A percentile compares a stretch with the other conserved stretches of the same genome.
Evolutionary conservation across 148 eudicot species (phyloP).

Genomic region (Spergularia marina): DNA sequence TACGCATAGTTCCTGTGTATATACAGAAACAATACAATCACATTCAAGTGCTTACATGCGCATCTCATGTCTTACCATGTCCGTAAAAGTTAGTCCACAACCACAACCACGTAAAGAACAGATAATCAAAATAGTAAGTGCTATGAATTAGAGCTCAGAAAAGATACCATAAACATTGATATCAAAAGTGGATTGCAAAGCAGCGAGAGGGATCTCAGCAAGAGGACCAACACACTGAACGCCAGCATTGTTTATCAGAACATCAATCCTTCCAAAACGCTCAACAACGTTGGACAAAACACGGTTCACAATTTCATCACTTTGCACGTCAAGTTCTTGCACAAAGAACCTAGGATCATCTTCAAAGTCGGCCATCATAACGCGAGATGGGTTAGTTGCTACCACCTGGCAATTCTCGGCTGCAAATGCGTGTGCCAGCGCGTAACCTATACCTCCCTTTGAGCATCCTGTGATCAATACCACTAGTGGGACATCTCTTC

Average conservation of each 20-base stretch:
- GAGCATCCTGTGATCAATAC: slow-evolving; percentile 80
- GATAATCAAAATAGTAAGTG: background rate
- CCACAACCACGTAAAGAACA: too few relatives aligned
- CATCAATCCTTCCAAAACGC: slow-evolving; percentile 65
- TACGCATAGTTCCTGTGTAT: slow-evolving; percentile 58
- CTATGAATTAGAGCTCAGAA: too few relatives aligned
- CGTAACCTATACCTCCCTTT: slow-evolving; percentile 78
- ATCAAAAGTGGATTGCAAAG: slow-evolving; percentile 55
- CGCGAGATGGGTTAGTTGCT: slow-evolving; percentile 57
- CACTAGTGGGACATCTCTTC: slow-evolving; percentile 26
- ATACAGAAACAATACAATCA: slow-evolving; percentile 3
- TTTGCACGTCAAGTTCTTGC: slow-evolving; percentile 61
- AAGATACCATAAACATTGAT: slow-evolving; percentile 72
- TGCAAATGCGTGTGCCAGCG: slow-evolving; percentile 79
- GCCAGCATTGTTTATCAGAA: slow-evolving; percentile 80
- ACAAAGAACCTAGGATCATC: slow-evolving; percentile 42
- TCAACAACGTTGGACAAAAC: slow-evolving; percentile 47
- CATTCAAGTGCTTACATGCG: too few relatives aligned
- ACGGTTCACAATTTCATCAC: slow-evolving; percentile 51
- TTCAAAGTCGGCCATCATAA: slow-evolving; percentile 56
- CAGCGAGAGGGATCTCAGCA: slow-evolving; percentile 70
- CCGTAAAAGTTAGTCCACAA: too few relatives aligned
- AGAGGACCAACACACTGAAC: slow-evolving; percentile 83
- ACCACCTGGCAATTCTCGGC: slow-evolving; percentile 59
- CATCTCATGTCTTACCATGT: too few relatives aligned